phyloP scores from a whole-genome alignment of 768 basidiomycete genomes.

The Thelephora ganbajun region DNA sequence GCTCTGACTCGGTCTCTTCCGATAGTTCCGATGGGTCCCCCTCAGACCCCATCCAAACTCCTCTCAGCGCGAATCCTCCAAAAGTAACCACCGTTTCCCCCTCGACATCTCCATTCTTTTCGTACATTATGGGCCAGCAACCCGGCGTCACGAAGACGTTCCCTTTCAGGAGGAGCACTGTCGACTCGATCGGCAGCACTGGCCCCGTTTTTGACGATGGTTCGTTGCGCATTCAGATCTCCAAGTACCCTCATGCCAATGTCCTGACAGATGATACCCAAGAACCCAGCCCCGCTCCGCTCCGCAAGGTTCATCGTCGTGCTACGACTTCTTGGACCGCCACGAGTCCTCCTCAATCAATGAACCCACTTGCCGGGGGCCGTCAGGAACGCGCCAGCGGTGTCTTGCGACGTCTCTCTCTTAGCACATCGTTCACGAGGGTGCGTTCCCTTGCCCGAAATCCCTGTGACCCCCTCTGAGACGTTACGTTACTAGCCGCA shows the following conservation, averaged over 20 bases:
- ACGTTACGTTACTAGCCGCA: background rate
- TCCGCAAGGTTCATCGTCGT: slow-evolving; percentile 29
- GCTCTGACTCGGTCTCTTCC: slow-evolving; percentile 31
- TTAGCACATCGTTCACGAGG: slow-evolving; percentile 43
- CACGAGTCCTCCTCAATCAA: slow-evolving; percentile 25
- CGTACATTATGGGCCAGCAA: slow-evolving; percentile 47
- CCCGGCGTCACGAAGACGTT: slow-evolving; percentile 29
- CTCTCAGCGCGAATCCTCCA: slow-evolving; percentile 27
- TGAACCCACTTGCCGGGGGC: slow-evolving; percentile 30
- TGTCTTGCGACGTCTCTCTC: slow-evolving; percentile 61
- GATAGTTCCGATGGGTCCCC: slow-evolving; percentile 35
- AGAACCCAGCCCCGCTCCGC: slow-evolving; percentile 28
- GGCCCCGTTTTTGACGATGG: slow-evolving; percentile 2
- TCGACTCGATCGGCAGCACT: background rate
- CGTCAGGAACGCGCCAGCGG: slow-evolving; percentile 56
- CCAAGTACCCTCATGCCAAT: background rate
- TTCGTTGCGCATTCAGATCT: background rate
- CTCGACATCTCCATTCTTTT: slow-evolving; percentile 55
- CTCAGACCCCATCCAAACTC: slow-evolving; percentile 34
- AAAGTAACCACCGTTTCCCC: slow-evolving; percentile 37
- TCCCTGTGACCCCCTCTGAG: slow-evolving; percentile 5
- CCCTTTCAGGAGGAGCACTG: slow-evolving; percentile 37
- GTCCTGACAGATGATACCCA: slow-evolving; percentile 25
- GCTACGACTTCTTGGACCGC: slow-evolving; percentile 35
- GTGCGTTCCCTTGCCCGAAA: slow-evolving; percentile 22